Evolutionary conservation across 2,329 filamentous ascomycete species (phyloP).

Genomic region (Graphiopsis chlorocephala): DNA sequence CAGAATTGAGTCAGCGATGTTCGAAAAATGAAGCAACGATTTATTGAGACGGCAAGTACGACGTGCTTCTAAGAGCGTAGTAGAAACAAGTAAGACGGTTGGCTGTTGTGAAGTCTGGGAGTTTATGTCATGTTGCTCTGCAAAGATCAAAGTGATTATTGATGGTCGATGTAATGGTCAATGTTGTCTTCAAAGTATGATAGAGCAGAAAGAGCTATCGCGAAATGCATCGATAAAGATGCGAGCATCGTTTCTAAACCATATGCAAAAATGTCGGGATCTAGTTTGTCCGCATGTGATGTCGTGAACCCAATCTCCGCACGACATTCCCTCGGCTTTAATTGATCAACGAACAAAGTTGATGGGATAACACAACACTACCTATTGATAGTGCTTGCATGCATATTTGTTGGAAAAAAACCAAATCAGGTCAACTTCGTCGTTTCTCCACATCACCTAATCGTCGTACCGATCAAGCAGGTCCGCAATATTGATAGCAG

Average conservation of each 20-base stretch:
- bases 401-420: not conserved
- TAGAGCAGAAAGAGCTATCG: not conserved
- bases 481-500: not conserved
- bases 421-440: not conserved
- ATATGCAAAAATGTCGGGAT: not conserved
- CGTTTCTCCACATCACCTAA: not conserved
- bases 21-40: not conserved
- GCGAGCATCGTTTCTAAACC: not conserved
- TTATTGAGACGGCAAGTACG: not conserved
- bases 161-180: not conserved
- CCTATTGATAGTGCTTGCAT: not conserved
- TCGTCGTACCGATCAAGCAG: not conserved
- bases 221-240: not conserved
- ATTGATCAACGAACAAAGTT: not conserved
- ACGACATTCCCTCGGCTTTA: slow-evolving; percentile 10
- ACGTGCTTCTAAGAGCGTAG: not conserved
- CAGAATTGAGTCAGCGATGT: not conserved
- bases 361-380: not conserved
- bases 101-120: not conserved
- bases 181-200: not conserved
- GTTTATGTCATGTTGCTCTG: not conserved
- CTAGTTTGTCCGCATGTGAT: slow-evolving; percentile 5
- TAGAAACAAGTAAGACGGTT: not conserved
- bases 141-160: not conserved
- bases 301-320: slow-evolving; percentile 12